Conservation (phyloP, 169 alveolate genomes). For the Hammondia hammondi region DNA sequence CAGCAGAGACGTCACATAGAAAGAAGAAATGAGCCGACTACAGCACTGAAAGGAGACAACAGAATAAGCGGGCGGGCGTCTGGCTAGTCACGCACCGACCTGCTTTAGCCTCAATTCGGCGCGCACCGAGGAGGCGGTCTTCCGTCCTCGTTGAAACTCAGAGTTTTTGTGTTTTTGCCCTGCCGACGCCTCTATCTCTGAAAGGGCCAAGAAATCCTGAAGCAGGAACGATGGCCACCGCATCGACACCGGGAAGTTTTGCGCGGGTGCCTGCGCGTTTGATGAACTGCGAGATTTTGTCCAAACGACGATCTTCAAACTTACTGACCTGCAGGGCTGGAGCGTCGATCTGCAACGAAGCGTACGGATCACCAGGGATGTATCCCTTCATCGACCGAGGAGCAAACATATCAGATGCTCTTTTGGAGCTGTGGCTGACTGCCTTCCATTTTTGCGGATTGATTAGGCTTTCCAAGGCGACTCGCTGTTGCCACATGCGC, state of each 20-base stretch:
- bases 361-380: constrained; percentile 17
- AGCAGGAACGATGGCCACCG: not conserved
- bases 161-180: not conserved
- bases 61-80: not conserved
- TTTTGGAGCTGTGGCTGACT: not conserved
- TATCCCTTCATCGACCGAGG: constrained; percentile 31
- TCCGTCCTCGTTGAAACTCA: not conserved
- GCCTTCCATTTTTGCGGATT: constrained; percentile 21
- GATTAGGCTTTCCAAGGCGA: not conserved
- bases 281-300: not conserved
- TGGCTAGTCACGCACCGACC: not conserved
- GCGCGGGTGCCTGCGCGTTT: not conserved
- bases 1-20: not conserved
- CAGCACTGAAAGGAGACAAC: not conserved
- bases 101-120: not conserved
- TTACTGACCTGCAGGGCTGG: constrained; percentile 1
- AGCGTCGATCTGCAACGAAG: not conserved
- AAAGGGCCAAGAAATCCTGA: constrained; percentile 32
- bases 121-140: constrained; percentile 2
- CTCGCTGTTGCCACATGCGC: constrained; percentile 13
- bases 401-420: not conserved
- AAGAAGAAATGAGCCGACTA: not conserved
- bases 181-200: not conserved
- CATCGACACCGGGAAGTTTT: not conserved
- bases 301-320: not conserved